Evolutionary conservation across 2,329 filamentous ascomycete genomes (phyloP).

Genomic region (Colletotrichum liriopes): DNA sequence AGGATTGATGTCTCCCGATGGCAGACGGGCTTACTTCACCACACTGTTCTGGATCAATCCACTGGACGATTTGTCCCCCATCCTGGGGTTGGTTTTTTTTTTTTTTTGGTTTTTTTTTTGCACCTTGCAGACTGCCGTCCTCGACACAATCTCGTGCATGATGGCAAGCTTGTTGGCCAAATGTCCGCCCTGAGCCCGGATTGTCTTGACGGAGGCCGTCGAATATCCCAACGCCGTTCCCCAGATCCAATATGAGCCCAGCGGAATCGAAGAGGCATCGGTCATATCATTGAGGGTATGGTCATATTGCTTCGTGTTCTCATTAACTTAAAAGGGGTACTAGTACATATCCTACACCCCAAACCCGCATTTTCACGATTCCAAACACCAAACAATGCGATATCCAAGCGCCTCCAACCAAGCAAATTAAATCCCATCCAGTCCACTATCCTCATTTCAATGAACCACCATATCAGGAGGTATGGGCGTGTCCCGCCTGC

Average conservation of each 20-base stretch:
- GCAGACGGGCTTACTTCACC: slow-evolving; percentile 23
- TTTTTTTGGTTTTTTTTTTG: background rate
- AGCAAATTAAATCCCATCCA: background rate
- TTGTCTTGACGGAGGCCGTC: background rate
- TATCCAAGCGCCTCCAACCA: background rate
- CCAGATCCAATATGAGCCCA: background rate
- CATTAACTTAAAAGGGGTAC: slow-evolving; percentile 28
- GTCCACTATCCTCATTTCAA: slow-evolving; percentile 1
- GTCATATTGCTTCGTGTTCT: slow-evolving; percentile 35
- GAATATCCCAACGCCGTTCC: background rate
- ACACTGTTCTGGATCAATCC: background rate
- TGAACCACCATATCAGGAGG: slow-evolving; percentile 49
- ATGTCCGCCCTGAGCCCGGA: background rate
- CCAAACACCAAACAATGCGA: slow-evolving; percentile 24
- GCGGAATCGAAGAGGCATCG: slow-evolving; percentile 15
- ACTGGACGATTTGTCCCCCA: background rate
- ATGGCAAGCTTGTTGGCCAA: background rate
- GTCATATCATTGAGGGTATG: background rate
- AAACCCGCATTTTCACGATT: slow-evolving; percentile 12
- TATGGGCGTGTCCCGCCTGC: slow-evolving; percentile 54
- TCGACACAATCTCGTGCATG: background rate
- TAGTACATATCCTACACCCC: slow-evolving; percentile 37
- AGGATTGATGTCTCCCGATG: background rate
- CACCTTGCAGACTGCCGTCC: background rate
- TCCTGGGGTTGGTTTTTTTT: too few relatives aligned